Conservation (phyloP, 1,139 yeast genomes). For the Ogataea hybrid region DNA sequence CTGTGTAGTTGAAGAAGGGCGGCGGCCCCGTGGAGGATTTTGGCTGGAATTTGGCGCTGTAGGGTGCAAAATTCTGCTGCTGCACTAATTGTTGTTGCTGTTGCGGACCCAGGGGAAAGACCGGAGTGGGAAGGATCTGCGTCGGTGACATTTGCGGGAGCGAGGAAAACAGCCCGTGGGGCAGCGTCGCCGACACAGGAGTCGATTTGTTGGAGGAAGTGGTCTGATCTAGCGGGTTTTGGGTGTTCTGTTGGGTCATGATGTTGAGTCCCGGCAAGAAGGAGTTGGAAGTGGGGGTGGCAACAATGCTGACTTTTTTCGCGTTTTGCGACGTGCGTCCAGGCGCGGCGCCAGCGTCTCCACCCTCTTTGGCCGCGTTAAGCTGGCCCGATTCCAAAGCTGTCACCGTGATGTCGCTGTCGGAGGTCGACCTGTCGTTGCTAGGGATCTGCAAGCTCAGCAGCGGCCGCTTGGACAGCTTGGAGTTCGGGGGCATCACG, state of each 20-base stretch:
- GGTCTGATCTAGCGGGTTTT: constrained; percentile 14
- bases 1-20: constrained; percentile 23
- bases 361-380: constrained; percentile 1
- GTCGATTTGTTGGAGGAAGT: constrained; percentile 25
- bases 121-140: constrained; percentile 28
- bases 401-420: constrained; percentile 22
- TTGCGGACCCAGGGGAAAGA: constrained; percentile 20
- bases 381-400: constrained; percentile 16
- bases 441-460: constrained; percentile 31
- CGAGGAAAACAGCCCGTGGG: constrained; percentile 26
- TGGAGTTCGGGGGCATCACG: neutral
- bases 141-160: constrained; percentile 31
- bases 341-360: neutral
- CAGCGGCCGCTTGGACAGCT: constrained; percentile 27
- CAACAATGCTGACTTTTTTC: constrained; percentile 20
- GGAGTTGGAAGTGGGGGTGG: constrained; percentile 23
- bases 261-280: constrained; percentile 24
- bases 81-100: constrained; percentile 26
- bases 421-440: constrained; percentile 19
- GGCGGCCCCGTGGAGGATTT: constrained; percentile 20
- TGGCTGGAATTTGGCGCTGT: constrained; percentile 18
- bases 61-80: constrained; percentile 11
- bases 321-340: neutral
- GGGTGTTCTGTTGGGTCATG: constrained; percentile 22
- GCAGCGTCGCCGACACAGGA: constrained; percentile 30